Evolutionary conservation across 306 rosid genomes (phyloP), one percentile per base, ranked within the genome.

Genomic region (Prinsepia uniflora): DNA sequence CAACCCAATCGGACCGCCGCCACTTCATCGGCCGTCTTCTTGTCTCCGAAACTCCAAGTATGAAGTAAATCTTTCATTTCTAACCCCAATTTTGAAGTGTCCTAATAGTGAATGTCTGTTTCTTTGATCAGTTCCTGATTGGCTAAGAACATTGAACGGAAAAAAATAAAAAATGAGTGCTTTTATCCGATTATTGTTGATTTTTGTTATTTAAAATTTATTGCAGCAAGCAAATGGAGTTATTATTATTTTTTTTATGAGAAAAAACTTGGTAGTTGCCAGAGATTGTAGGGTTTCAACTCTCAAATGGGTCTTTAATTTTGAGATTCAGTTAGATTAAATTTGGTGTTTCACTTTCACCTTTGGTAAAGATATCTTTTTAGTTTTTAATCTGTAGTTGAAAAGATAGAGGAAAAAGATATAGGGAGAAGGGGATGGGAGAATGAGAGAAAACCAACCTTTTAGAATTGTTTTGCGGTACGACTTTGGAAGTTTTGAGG

Each of bases 1-100:
- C 40, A 72, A 42, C 17, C 48, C 61, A 62, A 19, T 19, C 61
- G 24, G 61, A 24, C 49, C 48, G 41, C 69, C 60, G 4, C 54
- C 15, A 10, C 6, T 14, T 72, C 63, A 48, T 62, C 61, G 11
- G 34, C 42, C 20, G 12, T 15, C 49, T 61, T 48, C 5, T 4
- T 43, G 20, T 62, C 76, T 39, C 76, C 69, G 17, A 6, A 50
- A 18, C 42, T 39, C 30, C 69, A 62, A 49, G 76, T 72, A 55
- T 4, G 60, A 20, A 19, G 13, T 9, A 40, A 60, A 49, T 17
- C 13, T 58, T 3, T 30, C 14, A 43, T 30, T 67, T 39, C 15
- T 8, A 30, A 20, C 30, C 14, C 44, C 22, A n/a, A 17, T 42
- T 43, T 22, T 42, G 50, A 12, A 19, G 14, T 49, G 5, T 42